phyloP scores from a whole-genome alignment of 768 basidiomycete genomes.

The Suillus americanus region DNA sequence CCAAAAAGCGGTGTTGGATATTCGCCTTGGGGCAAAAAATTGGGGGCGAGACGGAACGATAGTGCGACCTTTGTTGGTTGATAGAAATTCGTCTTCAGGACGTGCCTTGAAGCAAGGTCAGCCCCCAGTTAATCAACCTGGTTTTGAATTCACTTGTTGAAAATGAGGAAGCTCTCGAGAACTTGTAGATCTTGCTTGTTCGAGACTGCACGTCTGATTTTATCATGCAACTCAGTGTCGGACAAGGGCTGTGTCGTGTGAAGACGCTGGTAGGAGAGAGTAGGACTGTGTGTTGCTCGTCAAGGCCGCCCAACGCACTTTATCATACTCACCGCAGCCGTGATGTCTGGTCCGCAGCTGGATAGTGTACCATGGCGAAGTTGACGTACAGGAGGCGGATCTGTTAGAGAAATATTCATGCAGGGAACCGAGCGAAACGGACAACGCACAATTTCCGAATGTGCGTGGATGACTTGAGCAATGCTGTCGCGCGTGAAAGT shows the following conservation, averaged over 20 bases:
- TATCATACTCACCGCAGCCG: slow-evolving; percentile 60
- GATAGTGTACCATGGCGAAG: slow-evolving; percentile 96
- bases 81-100: slow-evolving; percentile 98
- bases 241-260: slow-evolving; percentile 81
- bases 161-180: slow-evolving; percentile 90
- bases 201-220: slow-evolving; percentile 78
- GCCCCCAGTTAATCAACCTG: background rate
- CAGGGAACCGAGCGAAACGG: background rate
- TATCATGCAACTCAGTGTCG: slow-evolving; percentile 83
- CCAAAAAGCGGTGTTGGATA: slow-evolving; percentile 95
- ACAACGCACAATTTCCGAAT: slow-evolving; percentile 77
- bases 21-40: slow-evolving; percentile 91
- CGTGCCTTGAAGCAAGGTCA: slow-evolving; percentile 48
- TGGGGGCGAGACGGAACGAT: slow-evolving; percentile 91
- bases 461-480: slow-evolving; percentile 79
- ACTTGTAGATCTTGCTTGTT: slow-evolving; percentile 95
- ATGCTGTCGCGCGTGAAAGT: slow-evolving; percentile 97
- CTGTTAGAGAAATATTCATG: slow-evolving; percentile 33
- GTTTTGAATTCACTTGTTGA: slow-evolving; percentile 70
- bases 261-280: slow-evolving; percentile 93
- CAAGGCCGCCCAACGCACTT: background rate
- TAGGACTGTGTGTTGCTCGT: slow-evolving; percentile 58
- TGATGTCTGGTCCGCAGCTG: slow-evolving; percentile 51
- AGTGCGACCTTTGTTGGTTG: slow-evolving; percentile 97
- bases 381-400: slow-evolving; percentile 95